Base-by-base conservation (phyloP, 1,284 basidiomycete genomes). In the Cryptococcus sp. region DNA sequence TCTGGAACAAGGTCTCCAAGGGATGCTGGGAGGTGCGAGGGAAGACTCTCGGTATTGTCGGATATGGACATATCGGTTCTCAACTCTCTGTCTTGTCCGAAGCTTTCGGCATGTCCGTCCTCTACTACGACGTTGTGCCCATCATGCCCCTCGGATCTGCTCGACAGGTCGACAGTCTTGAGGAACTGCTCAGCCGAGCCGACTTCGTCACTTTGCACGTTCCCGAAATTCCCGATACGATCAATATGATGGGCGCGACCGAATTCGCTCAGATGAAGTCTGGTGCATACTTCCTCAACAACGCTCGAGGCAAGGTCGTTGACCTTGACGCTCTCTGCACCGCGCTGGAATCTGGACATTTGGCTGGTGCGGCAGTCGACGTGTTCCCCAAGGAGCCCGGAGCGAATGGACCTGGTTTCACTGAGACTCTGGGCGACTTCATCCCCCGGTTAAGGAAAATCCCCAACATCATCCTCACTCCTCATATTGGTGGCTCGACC, bases 1-100 rank as follows among this genome's bases (percentile, higher is more conserved):
- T 89, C 66, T 99, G 96, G 96, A 99, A 99, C 85, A 99, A 99
- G 82, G 89, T 97, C 71, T 96, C 93, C 69, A 97, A 96, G 79
- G 88, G 88, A 63, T 99, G 96, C 82, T 99, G 92, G 91, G 96
- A 99, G 80, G 82, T 99, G 63, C 88, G 96, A 55, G 95, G 95
- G 69, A 99, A 99, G 83, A 95, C 93, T 1, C 85, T 99, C 49
- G 96, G 96, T 61, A 99, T 99, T 68, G 86, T 99, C 40, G 96
- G 96, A 46, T 99, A 98, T 79, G 96, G 96, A 47, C 96, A 99
- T 81, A 99, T 99, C 69, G 96, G 96, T 62, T 86, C 93, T 45
- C 96, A 99, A 79, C 86, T 99, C 58, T 96, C 93, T 27, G 96
- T 99, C 38, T 88, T 99, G 39, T 90, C 95, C 51, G 96, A 99